These are phyloP conservation scores for Plenodomus biglobosus DNA, from an alignment of 2,329 filamentous ascomycete species.

Conservation along the genomic window DNA sequence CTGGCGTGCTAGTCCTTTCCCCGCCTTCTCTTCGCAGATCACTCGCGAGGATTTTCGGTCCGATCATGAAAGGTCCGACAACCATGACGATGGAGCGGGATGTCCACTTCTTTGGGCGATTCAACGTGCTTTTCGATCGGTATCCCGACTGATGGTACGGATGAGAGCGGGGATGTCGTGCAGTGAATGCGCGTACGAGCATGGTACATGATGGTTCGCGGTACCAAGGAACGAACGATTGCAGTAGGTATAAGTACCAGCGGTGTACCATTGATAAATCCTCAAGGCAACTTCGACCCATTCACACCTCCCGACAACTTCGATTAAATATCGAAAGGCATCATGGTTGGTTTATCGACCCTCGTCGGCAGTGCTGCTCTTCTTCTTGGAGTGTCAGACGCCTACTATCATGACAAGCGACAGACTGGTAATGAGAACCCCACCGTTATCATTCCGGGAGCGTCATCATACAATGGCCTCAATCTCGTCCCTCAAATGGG, in stretches of 20 bases:
- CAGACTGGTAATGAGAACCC: slow-evolving; percentile 16
- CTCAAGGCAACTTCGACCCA: not conserved
- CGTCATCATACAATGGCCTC: slow-evolving; percentile 7
- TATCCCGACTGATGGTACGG: not conserved
- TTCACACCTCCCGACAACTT: not conserved
- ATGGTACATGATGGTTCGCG: not conserved
- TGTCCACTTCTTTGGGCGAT: slow-evolving; percentile 10
- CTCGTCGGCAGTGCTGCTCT: slow-evolving; percentile 6
- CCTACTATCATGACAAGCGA: slow-evolving; percentile 17
- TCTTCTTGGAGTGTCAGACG: slow-evolving; percentile 7
- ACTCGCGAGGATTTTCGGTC: slow-evolving; percentile 11
- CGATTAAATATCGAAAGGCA: not conserved
- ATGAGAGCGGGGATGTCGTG: not conserved
- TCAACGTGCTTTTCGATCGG: not conserved
- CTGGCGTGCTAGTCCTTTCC: slow-evolving; percentile 1
- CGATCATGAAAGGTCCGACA: not conserved
- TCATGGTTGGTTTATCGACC: slow-evolving; percentile 8
- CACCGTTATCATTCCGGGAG: slow-evolving; percentile 19
- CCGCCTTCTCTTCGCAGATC: slow-evolving; percentile 10
- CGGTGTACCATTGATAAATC: not conserved
- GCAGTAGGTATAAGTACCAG: not conserved
- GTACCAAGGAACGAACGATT: not conserved
- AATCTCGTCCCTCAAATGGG: slow-evolving; percentile 44
- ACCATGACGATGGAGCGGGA: slow-evolving; percentile 11
- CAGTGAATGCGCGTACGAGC: not conserved